phyloP scores from a whole-genome alignment of 1,284 basidiomycete genomes.

The Leccinum glutinopallens region DNA sequence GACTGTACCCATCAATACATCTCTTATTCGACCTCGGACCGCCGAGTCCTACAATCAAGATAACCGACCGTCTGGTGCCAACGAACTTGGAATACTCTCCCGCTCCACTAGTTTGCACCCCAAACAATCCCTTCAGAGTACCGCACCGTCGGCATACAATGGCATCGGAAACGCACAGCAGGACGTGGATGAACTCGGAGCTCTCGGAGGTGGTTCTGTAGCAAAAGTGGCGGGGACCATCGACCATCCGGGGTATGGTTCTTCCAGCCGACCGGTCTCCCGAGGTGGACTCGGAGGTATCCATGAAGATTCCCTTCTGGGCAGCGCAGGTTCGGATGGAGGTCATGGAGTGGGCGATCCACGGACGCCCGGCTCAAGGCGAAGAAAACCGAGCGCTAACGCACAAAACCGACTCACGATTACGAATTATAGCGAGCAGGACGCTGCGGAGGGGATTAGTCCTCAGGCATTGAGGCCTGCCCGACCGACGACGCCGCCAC shows the following conservation, averaged over 20 bases:
- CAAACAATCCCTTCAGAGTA: constrained; percentile 35
- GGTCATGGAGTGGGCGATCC: constrained; percentile 9
- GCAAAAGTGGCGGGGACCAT: constrained; percentile 23
- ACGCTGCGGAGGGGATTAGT: constrained; percentile 31
- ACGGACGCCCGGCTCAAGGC: constrained; percentile 14
- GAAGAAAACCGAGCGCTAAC: constrained; percentile 31
- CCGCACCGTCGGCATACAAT: constrained; percentile 29
- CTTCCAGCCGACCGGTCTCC: constrained; percentile 24
- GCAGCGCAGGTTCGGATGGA: constrained; percentile 8
- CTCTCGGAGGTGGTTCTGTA: constrained; percentile 31
- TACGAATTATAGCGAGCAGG: constrained; percentile 39
- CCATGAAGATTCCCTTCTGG: constrained; percentile 21
- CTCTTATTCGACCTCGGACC: constrained; percentile 25
- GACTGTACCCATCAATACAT: constrained; percentile 32
- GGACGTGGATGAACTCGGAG: constrained; percentile 33
- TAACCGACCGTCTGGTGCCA: constrained; percentile 11
- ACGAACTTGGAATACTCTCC: constrained; percentile 12
- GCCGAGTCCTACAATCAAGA: constrained; percentile 25
- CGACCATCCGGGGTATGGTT: constrained; percentile 33
- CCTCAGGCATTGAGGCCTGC: constrained; percentile 27
- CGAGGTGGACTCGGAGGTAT: constrained; percentile 30
- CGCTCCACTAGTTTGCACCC: constrained; percentile 18
- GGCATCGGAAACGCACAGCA: constrained; percentile 16
- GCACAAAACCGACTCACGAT: constrained; percentile 39
- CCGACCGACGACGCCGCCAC: constrained; percentile 17